Evolutionary conservation across 257 asterid genomes (phyloP), one percentile per base, ranked within the genome.

Genomic region (Ehretia macrophylla): DNA sequence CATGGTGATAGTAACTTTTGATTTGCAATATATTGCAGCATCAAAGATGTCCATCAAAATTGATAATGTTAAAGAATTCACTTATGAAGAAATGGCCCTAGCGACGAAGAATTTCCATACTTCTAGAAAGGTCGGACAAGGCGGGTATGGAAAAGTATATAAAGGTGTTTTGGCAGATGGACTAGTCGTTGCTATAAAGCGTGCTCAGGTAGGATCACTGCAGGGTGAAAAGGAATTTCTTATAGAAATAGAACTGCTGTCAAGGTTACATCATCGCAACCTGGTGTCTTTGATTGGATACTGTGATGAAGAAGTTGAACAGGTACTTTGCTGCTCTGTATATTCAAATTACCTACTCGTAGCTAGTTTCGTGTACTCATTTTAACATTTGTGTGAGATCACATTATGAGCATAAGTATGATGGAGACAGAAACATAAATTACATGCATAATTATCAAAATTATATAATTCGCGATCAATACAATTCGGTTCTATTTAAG

Each of bases 211-310:
- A 79, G 97, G 97, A 56, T 89, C 99, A 1, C 58, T 93, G 60
- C 99, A 93, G 73, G 99, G 97, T 32, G 95, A 89, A 66, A 87
- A 77, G 75, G 97, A 93, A 82, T 93, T 93, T 65, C 96, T 93
- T 58, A 93, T 95, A 0, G 99, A 93, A 71, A 86, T 93, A 51
- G 86, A 93, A 72, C 75, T 89, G 9, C 65, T 93, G 61, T 93
- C 99, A 14, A 85, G 99, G 79, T 49, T 87, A 73, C 99, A 93
- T 76, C 99, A 93, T 44, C 67, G 97, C 63, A 93, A 93, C 81
- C 79, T 93, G 32, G 93, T 93, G 23, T 81, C 97, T 19, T 77
- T 93, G 80, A 17, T 81, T 40, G 99, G 99, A 50, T 93, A 86
- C 63, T 93, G 90, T 62, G 99, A 88, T 45, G 96, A 89, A 71